Evolutionary conservation across 257 asterid genomes (phyloP).

Genomic region (Solanum tacnaense): DNA sequence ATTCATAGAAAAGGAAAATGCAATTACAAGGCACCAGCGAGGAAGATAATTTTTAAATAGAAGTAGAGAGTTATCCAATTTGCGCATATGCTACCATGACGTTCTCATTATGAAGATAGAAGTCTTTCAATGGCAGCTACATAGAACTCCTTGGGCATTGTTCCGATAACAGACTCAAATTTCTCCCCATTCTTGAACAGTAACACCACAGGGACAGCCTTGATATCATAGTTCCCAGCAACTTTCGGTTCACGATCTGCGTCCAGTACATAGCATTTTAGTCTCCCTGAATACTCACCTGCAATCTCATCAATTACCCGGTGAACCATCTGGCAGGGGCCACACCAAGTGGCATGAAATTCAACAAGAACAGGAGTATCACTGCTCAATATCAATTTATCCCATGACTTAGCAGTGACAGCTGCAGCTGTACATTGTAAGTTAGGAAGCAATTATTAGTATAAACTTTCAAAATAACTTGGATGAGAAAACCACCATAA

Average conservation of each 20-base stretch:
- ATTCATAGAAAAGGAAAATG: neutral
- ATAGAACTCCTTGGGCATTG: constrained; percentile 90
- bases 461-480: neutral
- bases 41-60: neutral
- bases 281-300: constrained; percentile 56
- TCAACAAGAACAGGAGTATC: constrained; percentile 74
- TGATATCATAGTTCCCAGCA: constrained; percentile 60
- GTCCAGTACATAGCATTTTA: constrained; percentile 60
- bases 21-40: neutral
- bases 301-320: constrained; percentile 84
- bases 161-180: constrained; percentile 49
- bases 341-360: constrained; percentile 88
- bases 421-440: constrained; percentile 35
- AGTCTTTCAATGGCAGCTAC: constrained; percentile 72
- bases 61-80: neutral
- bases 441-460: neutral
- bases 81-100: neutral
- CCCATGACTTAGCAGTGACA: constrained; percentile 71
- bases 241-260: constrained; percentile 55
- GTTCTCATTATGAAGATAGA: constrained; percentile 19
- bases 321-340: constrained; percentile 92
- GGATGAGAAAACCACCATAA: neutral
- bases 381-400: constrained; percentile 46
- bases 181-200: constrained; percentile 75
- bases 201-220: constrained; percentile 86